Percentiles rank a stretch among this genome's conserved stretches.
These are phyloP conservation scores for Paecilomyces fulvus DNA, from an alignment of 2,329 filamentous ascomycete genomes.

Conservation along the genomic window DNA sequence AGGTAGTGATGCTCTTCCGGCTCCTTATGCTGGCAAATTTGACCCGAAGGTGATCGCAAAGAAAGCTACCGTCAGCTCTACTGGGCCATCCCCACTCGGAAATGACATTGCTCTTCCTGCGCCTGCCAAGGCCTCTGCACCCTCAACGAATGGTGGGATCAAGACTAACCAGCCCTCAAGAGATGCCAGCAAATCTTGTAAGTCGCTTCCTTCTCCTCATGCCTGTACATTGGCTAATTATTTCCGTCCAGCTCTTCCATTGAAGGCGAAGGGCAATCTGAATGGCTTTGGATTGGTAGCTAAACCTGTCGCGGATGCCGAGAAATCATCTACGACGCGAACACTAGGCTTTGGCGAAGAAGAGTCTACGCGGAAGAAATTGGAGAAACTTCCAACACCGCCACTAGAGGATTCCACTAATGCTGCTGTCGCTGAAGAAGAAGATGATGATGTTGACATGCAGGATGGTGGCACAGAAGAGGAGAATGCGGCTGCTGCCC, in stretches of 20 bases:
- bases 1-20: conserved; percentile 41
- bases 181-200: conserved; percentile 35
- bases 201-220: conserved; percentile 6
- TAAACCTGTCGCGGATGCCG: conserved; percentile 56
- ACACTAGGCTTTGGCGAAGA: conserved; percentile 84
- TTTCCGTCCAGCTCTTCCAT: conserved; percentile 40
- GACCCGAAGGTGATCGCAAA: conserved; percentile 81
- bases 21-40: conserved; percentile 68
- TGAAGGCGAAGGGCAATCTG: conserved; percentile 63
- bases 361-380: conserved; percentile 74
- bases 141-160: conserved; percentile 29
- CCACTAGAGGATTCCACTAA: conserved; percentile 55
- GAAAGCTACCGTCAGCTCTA: conserved; percentile 57
- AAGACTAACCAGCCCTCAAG: conserved; percentile 37
- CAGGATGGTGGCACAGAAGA: conserved; percentile 77
- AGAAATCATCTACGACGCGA: conserved; percentile 61
- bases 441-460: conserved; percentile 66
- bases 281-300: conserved; percentile 73
- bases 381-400: conserved; percentile 79
- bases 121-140: conserved; percentile 37
- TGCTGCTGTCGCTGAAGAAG: conserved; percentile 43
- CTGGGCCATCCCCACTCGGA: conserved; percentile 47
- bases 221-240: conserved; percentile 11
- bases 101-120: conserved; percentile 46
- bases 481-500: conserved; percentile 74